A percentile compares a stretch with the other conserved stretches of the same genome.
Evolutionary conservation across 371 early-diverging fungal species (phyloP).

Genomic region (Zychaea mexicana): DNA sequence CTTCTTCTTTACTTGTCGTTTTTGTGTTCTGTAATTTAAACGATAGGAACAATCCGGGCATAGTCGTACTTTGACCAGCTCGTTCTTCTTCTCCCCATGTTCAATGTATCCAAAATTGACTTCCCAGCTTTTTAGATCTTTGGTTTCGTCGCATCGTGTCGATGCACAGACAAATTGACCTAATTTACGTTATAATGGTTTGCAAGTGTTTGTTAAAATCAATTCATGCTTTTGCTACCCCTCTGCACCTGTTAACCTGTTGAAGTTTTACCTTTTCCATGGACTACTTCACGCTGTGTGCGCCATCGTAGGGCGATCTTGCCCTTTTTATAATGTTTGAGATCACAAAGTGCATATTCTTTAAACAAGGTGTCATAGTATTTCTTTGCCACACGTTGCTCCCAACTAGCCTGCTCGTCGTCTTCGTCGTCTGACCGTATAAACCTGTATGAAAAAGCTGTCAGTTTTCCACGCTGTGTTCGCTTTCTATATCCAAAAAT

Average conservation of each 20-base stretch:
- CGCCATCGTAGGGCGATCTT: constrained; percentile 87
- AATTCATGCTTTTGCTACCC: not conserved
- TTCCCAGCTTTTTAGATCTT: constrained; percentile 76
- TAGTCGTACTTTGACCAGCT: constrained; percentile 79
- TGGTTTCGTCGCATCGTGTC: constrained; percentile 50
- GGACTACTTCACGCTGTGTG: constrained; percentile 73
- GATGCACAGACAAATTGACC: constrained; percentile 78
- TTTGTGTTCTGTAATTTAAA: constrained; percentile 41
- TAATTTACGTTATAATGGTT: not conserved
- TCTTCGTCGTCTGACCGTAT: constrained; percentile 34
- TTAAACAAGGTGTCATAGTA: constrained; percentile 87
- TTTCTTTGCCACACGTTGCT: constrained; percentile 79
- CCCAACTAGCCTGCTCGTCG: constrained; percentile 64
- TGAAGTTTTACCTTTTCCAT: constrained; percentile 66
- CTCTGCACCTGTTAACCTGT: too few relatives aligned
- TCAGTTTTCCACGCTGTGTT: too few relatives aligned
- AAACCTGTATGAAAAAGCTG: constrained; percentile 42
- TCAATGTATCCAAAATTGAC: constrained; percentile 86
- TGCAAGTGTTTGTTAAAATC: not conserved
- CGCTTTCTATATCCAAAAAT: constrained; percentile 25
- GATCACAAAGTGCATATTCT: constrained; percentile 83
- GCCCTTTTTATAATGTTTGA: constrained; percentile 75
- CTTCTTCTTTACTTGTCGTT: constrained; percentile 25
- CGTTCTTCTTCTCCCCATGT: constrained; percentile 70
- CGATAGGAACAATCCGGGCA: constrained; percentile 68